Base-by-base conservation (phyloP, 805 yeast species). In the Candida orba region DNA sequence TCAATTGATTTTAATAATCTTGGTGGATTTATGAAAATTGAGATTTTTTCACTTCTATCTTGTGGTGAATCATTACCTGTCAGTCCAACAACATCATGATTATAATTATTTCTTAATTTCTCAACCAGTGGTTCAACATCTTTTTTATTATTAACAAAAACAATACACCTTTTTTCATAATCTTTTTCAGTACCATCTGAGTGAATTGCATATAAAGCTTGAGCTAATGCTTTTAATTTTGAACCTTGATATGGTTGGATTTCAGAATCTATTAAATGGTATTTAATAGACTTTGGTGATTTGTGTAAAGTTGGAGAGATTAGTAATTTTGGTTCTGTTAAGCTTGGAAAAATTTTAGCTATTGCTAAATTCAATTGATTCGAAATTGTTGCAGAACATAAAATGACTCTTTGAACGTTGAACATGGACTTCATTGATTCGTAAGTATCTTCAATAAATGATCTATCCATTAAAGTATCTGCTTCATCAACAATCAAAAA, bases 331-430 rank as follows among this genome's bases (percentile, higher is more conserved):
- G 84, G 71, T 17, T 71, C 68, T 14, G 79, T 69, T n/a, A 37
- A 33, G 6, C 72, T 68, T 0, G 95, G 95, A 62, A 81, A 89
- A 27, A 80, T 54, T 35, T 67, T 67, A 5, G 69, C 61, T 43
- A 90, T 64, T 1, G 83, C 74, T 43, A 74, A 73, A 44, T 81
- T 81, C 57, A 89, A 87, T 46, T 77, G 80, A 27, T 76, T 73
- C 1, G 98, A 95, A 30, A 93, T 81, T 0, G 99, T 91, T 0
- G 98, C 98, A 1, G 95, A 82, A 46, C 91, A 86, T 52, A 91
- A 76, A 1, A 90, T 72, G 20, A 88, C 61, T 48, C 86, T 84
- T 38, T 68, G 71, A 34, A 84, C 64, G 46, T 75, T 73, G 17
- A 76, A 68, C 65, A 79, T 70, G 39, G 62, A 51, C 20, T 63